Percentiles rank a stretch among this genome's conserved stretches.
phyloP scores from a whole-genome alignment of 768 basidiomycete species.

The Udeniomyces megalosporus region DNA sequence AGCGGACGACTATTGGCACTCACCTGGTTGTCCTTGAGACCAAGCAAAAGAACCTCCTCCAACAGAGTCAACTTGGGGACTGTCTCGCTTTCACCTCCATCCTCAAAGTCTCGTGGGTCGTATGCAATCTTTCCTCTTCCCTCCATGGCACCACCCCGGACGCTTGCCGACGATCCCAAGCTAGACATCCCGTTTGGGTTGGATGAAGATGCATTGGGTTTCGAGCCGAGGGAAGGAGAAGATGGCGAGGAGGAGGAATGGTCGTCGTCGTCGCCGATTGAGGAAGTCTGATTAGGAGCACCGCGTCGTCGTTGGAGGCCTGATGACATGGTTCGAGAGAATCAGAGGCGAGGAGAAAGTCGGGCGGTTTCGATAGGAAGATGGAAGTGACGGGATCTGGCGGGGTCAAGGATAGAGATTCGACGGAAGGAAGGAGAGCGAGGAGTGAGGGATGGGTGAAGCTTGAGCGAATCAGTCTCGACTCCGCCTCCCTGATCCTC shows the following conservation, averaged over 20 bases:
- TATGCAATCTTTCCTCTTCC: slow-evolving; percentile 78
- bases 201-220: background rate
- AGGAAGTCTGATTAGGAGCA: background rate
- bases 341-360: background rate
- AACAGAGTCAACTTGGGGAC: slow-evolving; percentile 79
- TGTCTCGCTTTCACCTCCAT: slow-evolving; percentile 37
- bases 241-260: background rate
- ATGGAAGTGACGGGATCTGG: too few relatives aligned
- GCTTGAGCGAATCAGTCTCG: too few relatives aligned
- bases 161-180: background rate
- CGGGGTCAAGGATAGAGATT: too few relatives aligned
- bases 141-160: slow-evolving; percentile 44
- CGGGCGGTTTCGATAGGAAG: background rate
- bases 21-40: slow-evolving; percentile 92
- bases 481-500: too few relatives aligned
- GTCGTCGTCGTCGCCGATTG: slow-evolving; percentile 8
- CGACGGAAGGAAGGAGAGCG: too few relatives aligned
- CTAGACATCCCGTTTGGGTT: background rate
- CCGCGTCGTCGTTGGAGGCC: slow-evolving; percentile 10
- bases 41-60: slow-evolving; percentile 89
- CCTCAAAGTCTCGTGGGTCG: slow-evolving; percentile 70
- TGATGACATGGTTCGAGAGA: background rate
- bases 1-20: slow-evolving; percentile 7
- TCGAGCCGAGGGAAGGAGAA: background rate
- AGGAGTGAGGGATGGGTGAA: too few relatives aligned